Evolutionary conservation across 306 rosid species (phyloP), one percentile per base, ranked within the genome.

Genomic region (Cucurbita maxima): DNA sequence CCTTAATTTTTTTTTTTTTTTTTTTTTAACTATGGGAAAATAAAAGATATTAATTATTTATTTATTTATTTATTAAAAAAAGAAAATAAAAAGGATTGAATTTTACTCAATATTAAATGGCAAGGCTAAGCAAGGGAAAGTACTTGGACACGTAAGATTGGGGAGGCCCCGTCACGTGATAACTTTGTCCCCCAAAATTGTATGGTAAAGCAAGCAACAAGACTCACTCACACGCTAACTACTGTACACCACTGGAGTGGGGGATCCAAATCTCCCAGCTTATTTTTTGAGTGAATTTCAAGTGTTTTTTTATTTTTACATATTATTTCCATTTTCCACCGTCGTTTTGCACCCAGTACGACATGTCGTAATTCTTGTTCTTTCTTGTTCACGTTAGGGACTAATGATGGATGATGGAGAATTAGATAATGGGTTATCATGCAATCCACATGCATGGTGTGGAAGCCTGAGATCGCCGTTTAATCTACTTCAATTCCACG

Each of bases 121-220:
- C 30, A 48, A 70, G 8, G 30, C 45, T 16, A 70, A 70, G 74
- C 74, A 70, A 70, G 48, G 73, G 73, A 12, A 69, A 69, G 56
- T 45, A 45, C 44, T 69, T 45, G 56, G 44, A 69, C 58, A 69
- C 54, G 57, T 69, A 48, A 69, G 57, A 57, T 22, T 13, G 51
- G 51, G 18, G 72, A 30, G 34, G 20, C 22, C 57, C 57, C 44
- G 59, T 70, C 74, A 70, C 58, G 74, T 70, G 74, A 70, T 70
- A 70, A 5, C 74, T 70, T 70, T 70, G 74, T 70, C 74, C 58
- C 58, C 13, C 74, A 70, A 68, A 12, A 8, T 30, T 70, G 74
- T 70, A 70, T 50, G 74, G 45, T 70, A 70, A 70, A 70, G 74
- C 51, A 70, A 70, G 74, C 45, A 70, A 51, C 74, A 70, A 70